A percentile compares a stretch with the other conserved stretches of the same genome.
phyloP scores from a whole-genome alignment of 2,329 filamentous ascomycete species.

The Aquanectria penicillioides region DNA sequence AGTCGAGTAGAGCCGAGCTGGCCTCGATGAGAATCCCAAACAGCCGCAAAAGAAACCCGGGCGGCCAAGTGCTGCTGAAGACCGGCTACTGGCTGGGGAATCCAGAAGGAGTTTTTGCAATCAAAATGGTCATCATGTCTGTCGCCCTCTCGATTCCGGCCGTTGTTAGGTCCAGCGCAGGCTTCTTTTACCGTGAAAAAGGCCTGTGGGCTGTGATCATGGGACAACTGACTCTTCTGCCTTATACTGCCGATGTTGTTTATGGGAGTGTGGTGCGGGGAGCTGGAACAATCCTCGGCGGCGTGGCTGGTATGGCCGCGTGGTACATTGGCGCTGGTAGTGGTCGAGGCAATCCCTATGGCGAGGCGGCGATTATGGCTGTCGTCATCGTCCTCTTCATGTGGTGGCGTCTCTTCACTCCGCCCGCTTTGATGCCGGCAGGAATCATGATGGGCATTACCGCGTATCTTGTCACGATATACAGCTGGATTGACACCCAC shows the following conservation, averaged over 20 bases:
- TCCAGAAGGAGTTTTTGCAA: slow-evolving; percentile 6
- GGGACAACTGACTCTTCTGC: slow-evolving; percentile 31
- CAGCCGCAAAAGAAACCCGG: slow-evolving; percentile 17
- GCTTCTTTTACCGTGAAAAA: slow-evolving; percentile 35
- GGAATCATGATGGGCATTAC: slow-evolving; percentile 34
- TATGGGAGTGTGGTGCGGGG: slow-evolving; percentile 26
- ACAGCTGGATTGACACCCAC: slow-evolving; percentile 35
- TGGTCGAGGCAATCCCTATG: slow-evolving; percentile 26
- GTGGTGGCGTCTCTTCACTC: slow-evolving; percentile 35
- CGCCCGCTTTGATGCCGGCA: slow-evolving; percentile 28
- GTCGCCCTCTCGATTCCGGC: slow-evolving; percentile 15
- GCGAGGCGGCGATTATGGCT: slow-evolving; percentile 31
- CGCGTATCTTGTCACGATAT: slow-evolving; percentile 30
- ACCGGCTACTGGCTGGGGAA: slow-evolving; percentile 6
- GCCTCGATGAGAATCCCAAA: slow-evolving; percentile 15
- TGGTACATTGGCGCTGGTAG: slow-evolving; percentile 24
- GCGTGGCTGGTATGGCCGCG: slow-evolving; percentile 11
- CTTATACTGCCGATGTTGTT: slow-evolving; percentile 31
- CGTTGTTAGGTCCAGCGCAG: slow-evolving; percentile 20
- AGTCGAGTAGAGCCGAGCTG: slow-evolving; percentile 11
- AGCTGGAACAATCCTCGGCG: slow-evolving; percentile 12
- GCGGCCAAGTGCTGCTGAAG: not conserved
- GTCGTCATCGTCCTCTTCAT: slow-evolving; percentile 28
- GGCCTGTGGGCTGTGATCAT: slow-evolving; percentile 37
- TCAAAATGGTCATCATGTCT: slow-evolving; percentile 7